Evolutionary conservation across 164 flowering plant genomes (phyloP).

Genomic region (Echeveria elegans): DNA sequence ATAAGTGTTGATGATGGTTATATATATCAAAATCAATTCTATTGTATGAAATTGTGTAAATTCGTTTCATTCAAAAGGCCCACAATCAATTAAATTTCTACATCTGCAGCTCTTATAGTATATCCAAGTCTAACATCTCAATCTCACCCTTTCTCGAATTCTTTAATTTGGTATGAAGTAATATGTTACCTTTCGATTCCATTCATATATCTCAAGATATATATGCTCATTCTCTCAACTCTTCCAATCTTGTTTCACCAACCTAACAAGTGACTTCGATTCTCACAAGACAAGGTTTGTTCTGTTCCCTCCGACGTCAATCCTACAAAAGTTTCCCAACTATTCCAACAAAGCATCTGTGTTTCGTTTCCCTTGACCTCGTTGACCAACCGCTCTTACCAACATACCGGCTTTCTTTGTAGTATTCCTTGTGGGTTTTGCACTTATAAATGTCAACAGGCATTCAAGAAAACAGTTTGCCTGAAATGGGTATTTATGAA

Average conservation of each 20-base stretch:
- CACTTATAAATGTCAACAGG: neutral
- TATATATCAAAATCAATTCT: no score
- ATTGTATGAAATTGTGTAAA: no score
- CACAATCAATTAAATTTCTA: no score
- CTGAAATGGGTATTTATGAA: neutral
- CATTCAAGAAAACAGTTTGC: neutral
- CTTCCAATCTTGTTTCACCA: neutral
- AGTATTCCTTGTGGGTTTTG: neutral
- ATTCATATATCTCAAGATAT: no score
- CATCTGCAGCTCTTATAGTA: no score
- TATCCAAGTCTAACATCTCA: no score
- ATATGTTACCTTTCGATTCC: neutral
- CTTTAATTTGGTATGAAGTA: constrained; percentile 1
- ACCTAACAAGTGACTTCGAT: neutral
- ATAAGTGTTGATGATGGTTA: no score
- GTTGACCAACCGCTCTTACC: neutral
- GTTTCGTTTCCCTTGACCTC: no score
- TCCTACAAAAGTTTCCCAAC: neutral
- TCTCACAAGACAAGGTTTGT: neutral
- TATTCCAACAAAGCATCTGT: no score
- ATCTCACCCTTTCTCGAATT: neutral
- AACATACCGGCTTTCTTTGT: neutral
- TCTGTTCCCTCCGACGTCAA: neutral
- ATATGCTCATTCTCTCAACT: neutral
- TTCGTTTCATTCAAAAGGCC: no score